These are phyloP conservation scores for Cordyceps pruinosa DNA, from an alignment of 2,329 filamentous ascomycete genomes.

Conservation along the genomic window DNA sequence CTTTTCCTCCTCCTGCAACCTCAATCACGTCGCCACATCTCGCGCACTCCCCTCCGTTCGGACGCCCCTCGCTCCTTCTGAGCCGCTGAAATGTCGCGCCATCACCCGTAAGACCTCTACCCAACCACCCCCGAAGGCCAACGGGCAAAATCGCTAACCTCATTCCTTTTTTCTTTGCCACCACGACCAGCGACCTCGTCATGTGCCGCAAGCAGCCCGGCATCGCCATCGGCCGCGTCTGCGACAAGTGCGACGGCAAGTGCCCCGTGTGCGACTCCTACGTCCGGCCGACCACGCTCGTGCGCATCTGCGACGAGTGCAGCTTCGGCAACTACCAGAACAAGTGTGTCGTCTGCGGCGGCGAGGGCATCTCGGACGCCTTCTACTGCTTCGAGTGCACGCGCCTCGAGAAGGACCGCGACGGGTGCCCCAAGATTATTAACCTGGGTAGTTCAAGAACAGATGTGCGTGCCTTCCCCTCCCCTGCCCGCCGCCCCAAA, in stretches of 20 bases:
- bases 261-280: conserved; percentile 98
- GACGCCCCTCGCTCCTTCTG: neutral
- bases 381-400: conserved; percentile 99
- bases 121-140: neutral
- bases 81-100: conserved; percentile 66
- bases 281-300: conserved; percentile 93
- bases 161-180: neutral
- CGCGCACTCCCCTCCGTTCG: neutral
- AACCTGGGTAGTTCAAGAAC: conserved; percentile 93
- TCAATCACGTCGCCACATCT: neutral
- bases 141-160: neutral
- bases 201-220: conserved; percentile 99
- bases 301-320: conserved; percentile 98
- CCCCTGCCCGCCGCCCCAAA: neutral
- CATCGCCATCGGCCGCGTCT: conserved; percentile 96
- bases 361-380: conserved; percentile 94
- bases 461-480: conserved; percentile 55
- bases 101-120: conserved; percentile 76
- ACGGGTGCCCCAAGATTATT: conserved; percentile 98
- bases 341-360: conserved; percentile 97
- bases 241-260: conserved; percentile 99
- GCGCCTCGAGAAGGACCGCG: conserved; percentile 88
- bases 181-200: conserved; percentile 68
- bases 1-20: neutral
- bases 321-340: conserved; percentile 99